phyloP scores from a whole-genome alignment of 441 rosid genomes.

The Croton setiger region DNA sequence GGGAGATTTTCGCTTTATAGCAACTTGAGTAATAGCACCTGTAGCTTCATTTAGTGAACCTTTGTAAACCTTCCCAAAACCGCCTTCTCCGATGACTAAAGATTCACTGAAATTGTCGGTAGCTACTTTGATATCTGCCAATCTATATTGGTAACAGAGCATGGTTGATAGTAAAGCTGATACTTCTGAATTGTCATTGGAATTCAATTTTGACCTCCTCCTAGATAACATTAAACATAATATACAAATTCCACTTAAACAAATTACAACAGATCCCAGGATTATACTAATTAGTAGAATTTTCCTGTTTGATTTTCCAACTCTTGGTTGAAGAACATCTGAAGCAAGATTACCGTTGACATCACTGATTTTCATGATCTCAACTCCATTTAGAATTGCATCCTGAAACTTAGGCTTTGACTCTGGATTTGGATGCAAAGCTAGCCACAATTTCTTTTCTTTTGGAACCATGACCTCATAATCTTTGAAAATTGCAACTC shows the following conservation, averaged over 20 bases:
- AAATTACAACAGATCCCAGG: background rate
- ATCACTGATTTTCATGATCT: conserved; percentile 15
- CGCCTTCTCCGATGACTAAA: conserved; percentile 25
- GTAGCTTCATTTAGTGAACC: conserved; percentile 22
- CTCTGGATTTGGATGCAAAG: conserved; percentile 17
- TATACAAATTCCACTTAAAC: background rate
- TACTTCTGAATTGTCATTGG: background rate
- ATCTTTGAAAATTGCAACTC: conserved; percentile 22
- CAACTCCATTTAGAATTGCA: conserved; percentile 28
- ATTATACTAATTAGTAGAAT: background rate
- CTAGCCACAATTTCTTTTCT: conserved; percentile 8
- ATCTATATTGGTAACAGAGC: conserved; percentile 18
- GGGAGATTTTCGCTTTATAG: conserved; percentile 28
- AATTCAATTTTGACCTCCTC: background rate
- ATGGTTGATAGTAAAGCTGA: background rate
- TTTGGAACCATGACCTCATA: conserved; percentile 14
- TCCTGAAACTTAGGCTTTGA: background rate
- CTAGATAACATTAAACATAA: background rate
- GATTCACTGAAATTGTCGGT: conserved; percentile 24
- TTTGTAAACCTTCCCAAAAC: conserved; percentile 34
- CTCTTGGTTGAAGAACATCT: background rate
- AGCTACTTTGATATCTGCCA: conserved; percentile 26
- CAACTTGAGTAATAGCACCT: conserved; percentile 14
- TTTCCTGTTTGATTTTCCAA: conserved; percentile 1
- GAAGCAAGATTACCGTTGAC: conserved; percentile 1